These are phyloP conservation scores for Beta lomatogona DNA, from an alignment of 179 eudicot species.

Conservation along the genomic window DNA sequence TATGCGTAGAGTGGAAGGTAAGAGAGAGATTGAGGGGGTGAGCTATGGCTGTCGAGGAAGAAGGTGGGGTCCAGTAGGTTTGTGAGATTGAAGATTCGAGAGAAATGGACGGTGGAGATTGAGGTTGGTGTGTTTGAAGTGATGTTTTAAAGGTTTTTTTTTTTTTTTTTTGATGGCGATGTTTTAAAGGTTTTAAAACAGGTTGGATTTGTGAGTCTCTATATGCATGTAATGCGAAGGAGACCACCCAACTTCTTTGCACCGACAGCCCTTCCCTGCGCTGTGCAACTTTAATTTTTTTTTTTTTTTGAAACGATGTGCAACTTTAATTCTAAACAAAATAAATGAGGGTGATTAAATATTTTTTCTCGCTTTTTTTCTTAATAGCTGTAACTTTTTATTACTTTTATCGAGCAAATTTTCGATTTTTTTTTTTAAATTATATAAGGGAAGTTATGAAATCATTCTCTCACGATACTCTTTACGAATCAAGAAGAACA, in stretches of 20 bases:
- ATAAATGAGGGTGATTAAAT: too few species aligned
- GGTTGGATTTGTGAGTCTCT: slow-evolving; percentile 27
- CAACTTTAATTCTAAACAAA: too few species aligned
- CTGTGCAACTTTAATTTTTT: not conserved
- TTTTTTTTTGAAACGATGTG: too few species aligned
- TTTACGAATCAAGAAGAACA: too few species aligned
- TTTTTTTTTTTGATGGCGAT: too few species aligned
- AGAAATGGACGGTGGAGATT: slow-evolving; percentile 38
- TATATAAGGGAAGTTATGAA: too few species aligned
- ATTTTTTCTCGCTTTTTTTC: not conserved
- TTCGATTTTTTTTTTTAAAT: too few species aligned
- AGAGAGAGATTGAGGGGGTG: not conserved
- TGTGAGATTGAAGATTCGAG: not conserved
- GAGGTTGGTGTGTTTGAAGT: slow-evolving; percentile 6
- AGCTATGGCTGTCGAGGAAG: slow-evolving; percentile 14
- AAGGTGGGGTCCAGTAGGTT: not conserved
- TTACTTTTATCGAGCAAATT: too few species aligned
- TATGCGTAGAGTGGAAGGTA: slow-evolving; percentile 23
- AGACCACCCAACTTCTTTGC: slow-evolving; percentile 21
- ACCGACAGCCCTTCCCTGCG: slow-evolving; percentile 22
- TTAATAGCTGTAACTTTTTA: too few species aligned
- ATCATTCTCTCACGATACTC: too few species aligned
- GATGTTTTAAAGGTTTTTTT: not conserved
- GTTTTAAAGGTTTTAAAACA: slow-evolving; percentile 19
- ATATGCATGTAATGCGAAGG: not conserved